A percentile compares a stretch with the other conserved stretches of the same genome.
Evolutionary conservation across 805 yeast genomes (phyloP).

Genomic region (Saturnispora diversa): DNA sequence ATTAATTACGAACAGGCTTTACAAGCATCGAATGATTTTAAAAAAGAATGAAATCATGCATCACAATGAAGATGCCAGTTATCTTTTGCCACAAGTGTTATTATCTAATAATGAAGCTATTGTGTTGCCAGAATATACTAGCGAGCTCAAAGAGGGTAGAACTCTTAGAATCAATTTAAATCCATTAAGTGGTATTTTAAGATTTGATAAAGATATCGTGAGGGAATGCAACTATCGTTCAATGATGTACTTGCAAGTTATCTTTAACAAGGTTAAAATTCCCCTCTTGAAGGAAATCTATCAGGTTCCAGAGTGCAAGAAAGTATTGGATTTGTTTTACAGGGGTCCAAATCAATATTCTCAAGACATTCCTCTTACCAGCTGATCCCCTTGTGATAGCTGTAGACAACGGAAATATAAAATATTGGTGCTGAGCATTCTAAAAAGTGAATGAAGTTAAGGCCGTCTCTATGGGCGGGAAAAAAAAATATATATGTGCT

Average conservation of each 20-base stretch:
- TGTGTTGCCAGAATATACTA: conserved; percentile 10
- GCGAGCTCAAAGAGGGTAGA: conserved; percentile 2
- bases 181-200: conserved; percentile 10
- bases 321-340: not conserved
- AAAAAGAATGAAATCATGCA: not conserved
- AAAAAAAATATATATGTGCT: no score
- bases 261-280: conserved; percentile 5
- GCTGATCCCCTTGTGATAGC: no score
- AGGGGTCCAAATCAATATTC: not conserved
- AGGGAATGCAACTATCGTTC: conserved; percentile 10
- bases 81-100: conserved; percentile 11
- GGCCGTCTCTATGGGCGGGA: no score
- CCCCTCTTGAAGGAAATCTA: conserved; percentile 2
- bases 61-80: not conserved
- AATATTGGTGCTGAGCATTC: no score
- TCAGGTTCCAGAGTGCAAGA: not conserved
- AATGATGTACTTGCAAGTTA: conserved; percentile 8
- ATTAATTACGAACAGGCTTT: not conserved
- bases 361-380: no score
- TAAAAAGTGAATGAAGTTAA: no score
- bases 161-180: conserved; percentile 4
- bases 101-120: conserved; percentile 1
- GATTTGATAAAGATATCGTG: conserved; percentile 6
- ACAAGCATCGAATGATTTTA: not conserved
- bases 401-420: no score